Evolutionary conservation across 768 basidiomycete species (phyloP), one percentile per base, ranked within the genome.

Genomic region (Agaricus bisporus): DNA sequence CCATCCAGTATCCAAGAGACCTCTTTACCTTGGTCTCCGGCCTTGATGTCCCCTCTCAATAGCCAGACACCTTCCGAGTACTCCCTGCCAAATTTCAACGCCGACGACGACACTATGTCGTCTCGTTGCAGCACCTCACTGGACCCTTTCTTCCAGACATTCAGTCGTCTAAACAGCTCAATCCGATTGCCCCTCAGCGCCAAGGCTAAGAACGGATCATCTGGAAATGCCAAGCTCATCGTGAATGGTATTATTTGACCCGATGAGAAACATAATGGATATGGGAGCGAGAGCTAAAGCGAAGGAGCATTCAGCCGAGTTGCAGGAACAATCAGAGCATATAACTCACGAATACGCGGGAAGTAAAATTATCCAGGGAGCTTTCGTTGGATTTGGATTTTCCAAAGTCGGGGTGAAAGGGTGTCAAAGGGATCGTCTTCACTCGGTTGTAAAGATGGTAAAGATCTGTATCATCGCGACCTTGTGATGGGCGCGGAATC

Each of bases 171-270:
- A 25, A 74, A 41, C 7, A 78, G 64, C 8, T 67, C 64, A 15
- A 76, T 61, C 29, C 68, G 65, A 32, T 71, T 63, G 43, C 62
- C 66, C 22, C 59, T 60, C 14, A 75, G 65, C 12, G 75, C 61
- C 47, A 64, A 64, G 8, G 70, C 66, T 18, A 77, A 61, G n/a
- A 66, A 66, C 1, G 75, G 75, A 10, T 71, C 64, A 9, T 63
- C 56, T 1, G 60, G 64, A 41, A 68, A 73, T n/a, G 66, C 60
- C 14, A 76, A 61, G 45, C 63, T 69, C 36, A 76, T 46, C 29
- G 61, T 68, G 36, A 75, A 65, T 6, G 73, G 73, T 44, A 78
- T 68, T 14, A 58, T 55, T 54, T 74, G 69, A 8, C 75, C 75
- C 5, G 76, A 71, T 22, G 73, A 58, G 58, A 68, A 74, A 25